Conservation (phyloP, 768 basidiomycete species). For the Punctularia strigosozonata region DNA sequence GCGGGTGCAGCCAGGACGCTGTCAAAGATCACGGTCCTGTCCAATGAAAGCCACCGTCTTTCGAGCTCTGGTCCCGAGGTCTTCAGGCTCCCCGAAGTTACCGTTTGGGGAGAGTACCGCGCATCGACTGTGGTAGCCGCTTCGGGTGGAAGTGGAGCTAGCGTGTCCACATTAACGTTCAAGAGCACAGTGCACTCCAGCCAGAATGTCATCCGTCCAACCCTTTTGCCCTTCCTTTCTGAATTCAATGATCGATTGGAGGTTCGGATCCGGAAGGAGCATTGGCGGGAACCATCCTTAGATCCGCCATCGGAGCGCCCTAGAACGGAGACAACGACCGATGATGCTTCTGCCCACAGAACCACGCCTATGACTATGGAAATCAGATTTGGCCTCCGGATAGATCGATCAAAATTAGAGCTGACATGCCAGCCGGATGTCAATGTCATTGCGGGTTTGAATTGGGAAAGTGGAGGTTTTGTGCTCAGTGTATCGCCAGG, state of each 20-base stretch:
- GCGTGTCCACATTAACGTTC: slow-evolving; percentile 58
- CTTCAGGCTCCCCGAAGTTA: slow-evolving; percentile 64
- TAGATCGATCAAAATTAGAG: slow-evolving; percentile 80
- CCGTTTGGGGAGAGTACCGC: slow-evolving; percentile 77
- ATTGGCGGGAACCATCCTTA: too few relatives aligned
- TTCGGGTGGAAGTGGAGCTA: too few relatives aligned
- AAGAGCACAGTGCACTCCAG: slow-evolving; percentile 86
- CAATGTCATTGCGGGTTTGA: slow-evolving; percentile 78
- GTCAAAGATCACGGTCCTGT: slow-evolving; percentile 20
- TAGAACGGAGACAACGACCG: too few relatives aligned
- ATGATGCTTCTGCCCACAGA: too few relatives aligned
- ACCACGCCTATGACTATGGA: slow-evolving; percentile 32
- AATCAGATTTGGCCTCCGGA: slow-evolving; percentile 80
- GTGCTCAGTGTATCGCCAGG: slow-evolving; percentile 68
- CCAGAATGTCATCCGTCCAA: slow-evolving; percentile 73
- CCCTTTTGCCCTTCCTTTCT: slow-evolving; percentile 74
- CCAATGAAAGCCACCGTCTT: slow-evolving; percentile 43
- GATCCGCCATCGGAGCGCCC: too few relatives aligned
- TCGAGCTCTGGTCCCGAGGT: slow-evolving; percentile 44
- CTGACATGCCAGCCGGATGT: slow-evolving; percentile 86
- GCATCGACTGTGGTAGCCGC: slow-evolving; percentile 37
- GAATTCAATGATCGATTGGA: slow-evolving; percentile 66
- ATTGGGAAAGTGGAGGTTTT: slow-evolving; percentile 95
- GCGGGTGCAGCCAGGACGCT: slow-evolving; percentile 26
- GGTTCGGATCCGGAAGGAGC: slow-evolving; percentile 43